phyloP scores from a whole-genome alignment of 1,284 basidiomycete genomes.

The Microbotryomycetes sp. region DNA sequence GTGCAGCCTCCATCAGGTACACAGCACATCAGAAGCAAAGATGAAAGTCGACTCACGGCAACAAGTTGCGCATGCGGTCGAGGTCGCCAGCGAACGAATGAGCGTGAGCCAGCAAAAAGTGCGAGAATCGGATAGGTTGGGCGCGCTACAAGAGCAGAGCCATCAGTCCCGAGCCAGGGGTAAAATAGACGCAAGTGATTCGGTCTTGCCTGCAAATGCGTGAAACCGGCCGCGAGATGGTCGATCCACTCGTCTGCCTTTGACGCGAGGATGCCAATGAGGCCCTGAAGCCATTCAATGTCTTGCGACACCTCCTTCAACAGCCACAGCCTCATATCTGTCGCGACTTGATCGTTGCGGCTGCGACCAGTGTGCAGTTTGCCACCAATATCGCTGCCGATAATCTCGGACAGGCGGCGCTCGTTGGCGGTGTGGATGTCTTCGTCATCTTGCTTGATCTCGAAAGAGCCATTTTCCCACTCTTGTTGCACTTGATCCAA shows the following conservation, averaged over 20 bases:
- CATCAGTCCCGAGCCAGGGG: not conserved
- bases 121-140: slow-evolving; percentile 97
- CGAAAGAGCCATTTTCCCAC: slow-evolving; percentile 75
- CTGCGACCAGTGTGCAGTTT: slow-evolving; percentile 94
- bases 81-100: slow-evolving; percentile 85
- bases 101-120: slow-evolving; percentile 89
- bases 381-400: slow-evolving; percentile 74
- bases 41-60: slow-evolving; percentile 41
- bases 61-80: slow-evolving; percentile 72
- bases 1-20: not conserved
- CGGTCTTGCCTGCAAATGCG: slow-evolving; percentile 74
- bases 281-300: slow-evolving; percentile 62
- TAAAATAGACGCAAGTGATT: not conserved
- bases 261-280: slow-evolving; percentile 80
- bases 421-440: slow-evolving; percentile 99
- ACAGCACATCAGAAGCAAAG: not conserved
- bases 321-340: slow-evolving; percentile 95
- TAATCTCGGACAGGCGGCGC: slow-evolving; percentile 83
- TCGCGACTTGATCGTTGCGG: slow-evolving; percentile 95
- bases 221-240: slow-evolving; percentile 88
- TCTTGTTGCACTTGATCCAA: slow-evolving; percentile 69
- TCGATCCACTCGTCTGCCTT: slow-evolving; percentile 88
- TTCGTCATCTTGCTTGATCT: slow-evolving; percentile 73
- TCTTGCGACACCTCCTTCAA: slow-evolving; percentile 69
- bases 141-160: slow-evolving; percentile 56